Percentiles rank a stretch among this genome's conserved stretches.
Evolutionary conservation across 2,329 filamentous ascomycete genomes (phyloP).

Genomic region (Parastagonospora nodorum): DNA sequence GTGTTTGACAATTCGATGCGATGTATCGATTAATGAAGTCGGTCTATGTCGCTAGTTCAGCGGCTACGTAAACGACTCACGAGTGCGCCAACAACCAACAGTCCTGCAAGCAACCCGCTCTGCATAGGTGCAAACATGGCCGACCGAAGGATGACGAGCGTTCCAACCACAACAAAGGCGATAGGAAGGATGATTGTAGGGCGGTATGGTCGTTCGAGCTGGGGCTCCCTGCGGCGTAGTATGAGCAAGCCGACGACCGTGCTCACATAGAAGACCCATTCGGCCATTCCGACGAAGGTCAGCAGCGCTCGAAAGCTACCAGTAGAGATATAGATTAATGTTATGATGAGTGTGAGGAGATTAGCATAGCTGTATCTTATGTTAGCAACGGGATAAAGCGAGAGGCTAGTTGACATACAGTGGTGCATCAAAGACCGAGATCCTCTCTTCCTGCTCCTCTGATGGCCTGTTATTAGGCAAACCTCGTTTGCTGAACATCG

Average conservation of each 20-base stretch:
- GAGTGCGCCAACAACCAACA: constrained; percentile 57
- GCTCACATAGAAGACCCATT: constrained; percentile 67
- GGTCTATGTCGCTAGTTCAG: constrained; percentile 1
- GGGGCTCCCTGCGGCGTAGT: constrained; percentile 62
- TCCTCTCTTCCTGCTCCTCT: constrained; percentile 2
- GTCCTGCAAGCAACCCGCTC: constrained; percentile 56
- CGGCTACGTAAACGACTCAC: constrained; percentile 37
- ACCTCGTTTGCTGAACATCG: constrained; percentile 37
- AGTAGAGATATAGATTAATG: constrained; percentile 63
- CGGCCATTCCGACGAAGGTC: constrained; percentile 53
- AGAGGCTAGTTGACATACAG: constrained; percentile 23
- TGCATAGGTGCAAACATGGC: constrained; percentile 64
- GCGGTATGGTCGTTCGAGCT: constrained; percentile 61
- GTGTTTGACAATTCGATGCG: too few species aligned
- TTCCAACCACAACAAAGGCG: constrained; percentile 62
- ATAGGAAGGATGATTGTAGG: constrained; percentile 57
- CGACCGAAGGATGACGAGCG: constrained; percentile 63
- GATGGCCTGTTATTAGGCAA: constrained; percentile 17
- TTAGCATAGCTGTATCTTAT: constrained; percentile 32
- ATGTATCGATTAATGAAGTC: too few species aligned
- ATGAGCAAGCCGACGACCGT: constrained; percentile 64
- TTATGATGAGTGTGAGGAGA: constrained; percentile 35
- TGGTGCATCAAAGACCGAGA: constrained; percentile 36
- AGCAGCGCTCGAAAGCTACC: constrained; percentile 66
- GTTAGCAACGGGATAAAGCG: constrained; percentile 12